phyloP scores from a whole-genome alignment of 1,284 basidiomycete species.

The Hemileccinum hortonii region DNA sequence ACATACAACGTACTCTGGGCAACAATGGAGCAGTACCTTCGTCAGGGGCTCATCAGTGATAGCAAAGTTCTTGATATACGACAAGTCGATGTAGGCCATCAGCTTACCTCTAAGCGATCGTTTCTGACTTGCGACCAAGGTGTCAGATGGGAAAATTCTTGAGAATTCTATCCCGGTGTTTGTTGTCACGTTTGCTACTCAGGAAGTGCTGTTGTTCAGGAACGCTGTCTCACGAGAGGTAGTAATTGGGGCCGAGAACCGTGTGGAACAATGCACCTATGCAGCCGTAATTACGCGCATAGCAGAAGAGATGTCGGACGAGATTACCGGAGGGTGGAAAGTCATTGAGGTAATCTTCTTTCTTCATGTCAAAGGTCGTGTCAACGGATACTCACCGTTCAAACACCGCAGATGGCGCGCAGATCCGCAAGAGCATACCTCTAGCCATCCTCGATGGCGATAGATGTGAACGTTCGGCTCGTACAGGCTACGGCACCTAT shows the following conservation, averaged over 20 bases:
- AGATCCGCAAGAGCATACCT: constrained; percentile 40
- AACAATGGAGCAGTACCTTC: constrained; percentile 92
- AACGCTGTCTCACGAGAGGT: constrained; percentile 87
- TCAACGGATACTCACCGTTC: constrained; percentile 3
- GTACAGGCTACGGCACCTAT: constrained; percentile 5
- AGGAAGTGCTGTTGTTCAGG: constrained; percentile 92
- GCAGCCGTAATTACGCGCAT: constrained; percentile 88
- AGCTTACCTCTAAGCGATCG: background rate
- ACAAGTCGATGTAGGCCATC: constrained; percentile 81
- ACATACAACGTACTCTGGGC: constrained; percentile 98
- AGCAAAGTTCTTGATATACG: constrained; percentile 93
- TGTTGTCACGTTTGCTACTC: constrained; percentile 90
- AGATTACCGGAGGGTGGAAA: constrained; percentile 98
- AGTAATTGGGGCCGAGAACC: constrained; percentile 82
- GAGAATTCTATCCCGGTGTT: constrained; percentile 92
- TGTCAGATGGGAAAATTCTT: constrained; percentile 80
- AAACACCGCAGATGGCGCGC: constrained; percentile 35
- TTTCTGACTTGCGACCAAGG: constrained; percentile 38
- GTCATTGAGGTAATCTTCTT: constrained; percentile 74
- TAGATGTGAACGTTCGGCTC: constrained; percentile 1
- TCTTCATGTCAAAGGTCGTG: background rate
- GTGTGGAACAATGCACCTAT: constrained; percentile 92
- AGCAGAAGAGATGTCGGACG: constrained; percentile 84
- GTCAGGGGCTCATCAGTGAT: constrained; percentile 86
- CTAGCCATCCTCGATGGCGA: constrained; percentile 16